phyloP scores from a whole-genome alignment of 225 moss, liverwort and hornwort genomes.

The Sphagnum contortum region DNA sequence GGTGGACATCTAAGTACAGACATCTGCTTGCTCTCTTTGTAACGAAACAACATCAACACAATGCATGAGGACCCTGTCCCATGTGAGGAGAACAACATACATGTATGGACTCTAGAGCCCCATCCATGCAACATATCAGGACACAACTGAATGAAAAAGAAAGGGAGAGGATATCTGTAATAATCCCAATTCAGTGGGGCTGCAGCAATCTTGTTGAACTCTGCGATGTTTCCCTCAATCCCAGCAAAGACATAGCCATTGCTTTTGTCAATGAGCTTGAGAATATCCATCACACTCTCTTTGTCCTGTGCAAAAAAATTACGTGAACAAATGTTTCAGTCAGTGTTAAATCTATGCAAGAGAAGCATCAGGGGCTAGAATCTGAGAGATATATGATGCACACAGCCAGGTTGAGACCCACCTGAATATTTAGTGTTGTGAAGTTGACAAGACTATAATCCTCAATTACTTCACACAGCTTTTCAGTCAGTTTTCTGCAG shows the following conservation, averaged over 20 bases:
- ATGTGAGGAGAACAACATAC: too few species aligned
- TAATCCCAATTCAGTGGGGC: slow-evolving; percentile 88
- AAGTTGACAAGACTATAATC: slow-evolving; percentile 96
- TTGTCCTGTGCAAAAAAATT: slow-evolving; percentile 58
- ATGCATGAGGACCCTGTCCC: too few species aligned
- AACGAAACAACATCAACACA: too few species aligned
- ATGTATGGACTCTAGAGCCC: too few species aligned
- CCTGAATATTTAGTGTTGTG: slow-evolving; percentile 93
- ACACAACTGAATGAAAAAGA: not conserved
- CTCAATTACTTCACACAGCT: slow-evolving; percentile 88
- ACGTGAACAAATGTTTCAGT: too few species aligned
- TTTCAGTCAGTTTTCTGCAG: slow-evolving; percentile 83
- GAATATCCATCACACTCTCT: slow-evolving; percentile 87
- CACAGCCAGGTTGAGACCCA: slow-evolving; percentile 2
- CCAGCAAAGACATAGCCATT: slow-evolving; percentile 94
- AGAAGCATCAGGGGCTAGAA: too few species aligned
- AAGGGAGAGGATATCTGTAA: slow-evolving; percentile 86
- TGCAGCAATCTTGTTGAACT: slow-evolving; percentile 79
- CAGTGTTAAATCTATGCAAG: too few species aligned
- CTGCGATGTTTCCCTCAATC: slow-evolving; percentile 77
- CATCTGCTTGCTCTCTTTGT: too few species aligned
- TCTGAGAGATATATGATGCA: too few species aligned
- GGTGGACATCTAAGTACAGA: slow-evolving; percentile 4
- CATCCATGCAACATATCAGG: too few species aligned
- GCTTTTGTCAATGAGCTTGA: slow-evolving; percentile 91